Evolutionary conservation across 176 grass and related monocot genomes (phyloP).

Genomic region (Musa beccarii): DNA sequence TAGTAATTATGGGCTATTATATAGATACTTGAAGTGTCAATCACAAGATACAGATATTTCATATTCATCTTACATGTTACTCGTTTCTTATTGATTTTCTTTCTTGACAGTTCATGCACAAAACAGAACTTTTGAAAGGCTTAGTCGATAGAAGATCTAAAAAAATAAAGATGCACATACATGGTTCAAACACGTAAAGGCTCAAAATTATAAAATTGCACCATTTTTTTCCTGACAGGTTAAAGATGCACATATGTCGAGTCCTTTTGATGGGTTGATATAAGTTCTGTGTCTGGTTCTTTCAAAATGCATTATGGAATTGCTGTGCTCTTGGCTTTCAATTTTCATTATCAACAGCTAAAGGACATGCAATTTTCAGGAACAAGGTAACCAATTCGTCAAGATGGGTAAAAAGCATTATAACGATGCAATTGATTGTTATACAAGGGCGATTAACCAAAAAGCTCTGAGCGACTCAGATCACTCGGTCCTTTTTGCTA

Average conservation of each 20-base stretch:
- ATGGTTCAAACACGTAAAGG: not conserved
- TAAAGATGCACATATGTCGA: not conserved
- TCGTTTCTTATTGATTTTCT: too few relatives aligned
- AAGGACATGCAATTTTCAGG: constrained; percentile 29
- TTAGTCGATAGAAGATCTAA: not conserved
- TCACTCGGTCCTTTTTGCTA: constrained; percentile 71
- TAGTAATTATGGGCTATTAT: too few relatives aligned
- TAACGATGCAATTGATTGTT: constrained; percentile 65
- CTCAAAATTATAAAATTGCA: not conserved
- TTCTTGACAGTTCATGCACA: not conserved
- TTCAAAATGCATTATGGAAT: not conserved
- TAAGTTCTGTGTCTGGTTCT: not conserved
- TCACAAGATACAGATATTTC: too few relatives aligned
- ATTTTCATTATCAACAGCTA: constrained; percentile 7
- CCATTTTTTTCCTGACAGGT: not conserved
- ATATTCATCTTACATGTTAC: too few relatives aligned
- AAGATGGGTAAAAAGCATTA: constrained; percentile 76
- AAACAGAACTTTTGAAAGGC: not conserved
- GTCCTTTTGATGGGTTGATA: not conserved
- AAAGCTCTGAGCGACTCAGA: constrained; percentile 40
- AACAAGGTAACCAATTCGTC: constrained; percentile 71
- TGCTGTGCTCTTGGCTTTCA: not conserved
- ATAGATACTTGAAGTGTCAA: too few relatives aligned
- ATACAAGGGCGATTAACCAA: constrained; percentile 84
- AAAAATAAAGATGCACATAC: not conserved